These are phyloP conservation scores for Fusarium sp. DNA, from an alignment of 2,329 filamentous ascomycete species.

Conservation along the genomic window DNA sequence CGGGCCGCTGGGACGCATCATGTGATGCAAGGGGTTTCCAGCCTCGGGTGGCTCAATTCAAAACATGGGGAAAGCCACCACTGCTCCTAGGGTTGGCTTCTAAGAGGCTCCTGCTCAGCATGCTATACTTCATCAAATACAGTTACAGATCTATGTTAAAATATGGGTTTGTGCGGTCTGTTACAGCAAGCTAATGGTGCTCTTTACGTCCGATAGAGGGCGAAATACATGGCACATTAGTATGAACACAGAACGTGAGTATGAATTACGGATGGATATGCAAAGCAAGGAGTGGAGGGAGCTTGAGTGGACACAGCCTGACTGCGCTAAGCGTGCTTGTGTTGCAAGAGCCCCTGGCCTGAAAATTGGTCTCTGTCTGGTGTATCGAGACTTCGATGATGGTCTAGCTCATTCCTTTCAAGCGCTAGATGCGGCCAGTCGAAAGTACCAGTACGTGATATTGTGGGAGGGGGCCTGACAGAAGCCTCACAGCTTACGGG, in stretches of 20 bases:
- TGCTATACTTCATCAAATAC: neutral
- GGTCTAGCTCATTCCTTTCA: slow-evolving; percentile 11
- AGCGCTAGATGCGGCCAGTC: neutral
- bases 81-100: neutral
- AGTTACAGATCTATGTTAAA: neutral
- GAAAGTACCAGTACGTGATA: slow-evolving; percentile 34
- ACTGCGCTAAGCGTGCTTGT: slow-evolving; percentile 21
- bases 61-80: neutral
- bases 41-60: slow-evolving; percentile 25
- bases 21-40: slow-evolving; percentile 33
- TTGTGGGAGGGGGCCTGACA: slow-evolving; percentile 15
- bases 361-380: slow-evolving; percentile 27
- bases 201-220: neutral
- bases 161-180: neutral
- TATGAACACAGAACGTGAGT: neutral
- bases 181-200: neutral
- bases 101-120: neutral
- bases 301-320: slow-evolving; percentile 37
- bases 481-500: slow-evolving; percentile 8
- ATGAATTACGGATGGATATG: slow-evolving; percentile 7
- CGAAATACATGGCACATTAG: neutral
- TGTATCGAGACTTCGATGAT: slow-evolving; percentile 32
- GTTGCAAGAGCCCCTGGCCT: slow-evolving; percentile 28
- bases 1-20: slow-evolving; percentile 30
- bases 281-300: slow-evolving; percentile 37